Evolutionary conservation across 805 yeast genomes (phyloP).

Genomic region (Teunomyces pallodes): DNA sequence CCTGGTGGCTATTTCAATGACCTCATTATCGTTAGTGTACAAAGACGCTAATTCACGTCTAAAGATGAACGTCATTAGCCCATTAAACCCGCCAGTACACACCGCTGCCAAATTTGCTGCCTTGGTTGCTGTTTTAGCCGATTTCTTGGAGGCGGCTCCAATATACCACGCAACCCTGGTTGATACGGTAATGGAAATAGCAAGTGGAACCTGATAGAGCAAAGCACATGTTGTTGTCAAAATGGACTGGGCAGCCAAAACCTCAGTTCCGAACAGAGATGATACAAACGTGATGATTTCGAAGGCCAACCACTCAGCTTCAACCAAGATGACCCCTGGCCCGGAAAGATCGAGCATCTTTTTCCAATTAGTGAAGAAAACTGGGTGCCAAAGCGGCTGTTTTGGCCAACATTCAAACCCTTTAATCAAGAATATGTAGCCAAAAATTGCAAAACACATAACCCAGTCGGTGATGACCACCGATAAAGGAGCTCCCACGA

Average conservation of each 20-base stretch:
- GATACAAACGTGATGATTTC: constrained; percentile 71
- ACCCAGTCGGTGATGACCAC: constrained; percentile 69
- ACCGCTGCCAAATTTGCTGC: constrained; percentile 35
- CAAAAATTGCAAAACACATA: constrained; percentile 58
- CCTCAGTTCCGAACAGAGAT: constrained; percentile 62
- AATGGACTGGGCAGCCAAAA: constrained; percentile 72
- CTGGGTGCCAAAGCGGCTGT: constrained; percentile 19
- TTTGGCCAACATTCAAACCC: constrained; percentile 46
- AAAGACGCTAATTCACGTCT: constrained; percentile 38
- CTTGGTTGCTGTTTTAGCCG: constrained; percentile 35
- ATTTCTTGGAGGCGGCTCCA: constrained; percentile 56
- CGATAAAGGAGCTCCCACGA: constrained; percentile 73
- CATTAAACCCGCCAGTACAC: constrained; percentile 35
- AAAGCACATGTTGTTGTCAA: constrained; percentile 66
- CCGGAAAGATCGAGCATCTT: constrained; percentile 61
- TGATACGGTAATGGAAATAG: constrained; percentile 70
- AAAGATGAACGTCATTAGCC: constrained; percentile 34
- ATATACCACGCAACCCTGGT: constrained; percentile 75
- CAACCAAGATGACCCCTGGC: constrained; percentile 76
- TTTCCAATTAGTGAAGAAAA: constrained; percentile 53
- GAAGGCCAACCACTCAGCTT: constrained; percentile 77
- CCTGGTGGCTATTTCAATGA: constrained; percentile 35
- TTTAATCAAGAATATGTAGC: constrained; percentile 44
- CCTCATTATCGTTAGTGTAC: constrained; percentile 39
- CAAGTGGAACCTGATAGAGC: constrained; percentile 73